Percentiles rank a stretch among this genome's conserved stretches.
Evolutionary conservation across 2,329 filamentous ascomycete genomes (phyloP).

Genomic region (Scedosporium minutisporum): DNA sequence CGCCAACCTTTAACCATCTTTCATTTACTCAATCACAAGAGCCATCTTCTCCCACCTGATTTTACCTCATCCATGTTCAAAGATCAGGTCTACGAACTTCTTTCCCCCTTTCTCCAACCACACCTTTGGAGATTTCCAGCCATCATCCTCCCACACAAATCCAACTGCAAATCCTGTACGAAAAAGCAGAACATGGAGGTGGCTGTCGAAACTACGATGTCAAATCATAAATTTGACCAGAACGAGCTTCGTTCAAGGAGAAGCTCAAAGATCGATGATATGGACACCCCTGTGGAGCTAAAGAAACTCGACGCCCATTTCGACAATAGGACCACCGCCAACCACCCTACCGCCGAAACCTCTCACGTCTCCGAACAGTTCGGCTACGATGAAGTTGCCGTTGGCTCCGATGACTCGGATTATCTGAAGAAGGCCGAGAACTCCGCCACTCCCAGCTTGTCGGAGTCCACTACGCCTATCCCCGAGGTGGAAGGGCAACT

Average conservation of each 20-base stretch:
- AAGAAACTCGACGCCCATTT: background rate
- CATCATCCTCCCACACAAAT: background rate
- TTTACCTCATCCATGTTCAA: background rate
- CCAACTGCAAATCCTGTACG: background rate
- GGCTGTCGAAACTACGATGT: background rate
- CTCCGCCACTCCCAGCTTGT: background rate
- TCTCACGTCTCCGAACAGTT: background rate
- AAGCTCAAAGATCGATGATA: background rate
- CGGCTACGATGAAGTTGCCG: background rate
- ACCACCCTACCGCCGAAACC: background rate
- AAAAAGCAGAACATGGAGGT: background rate
- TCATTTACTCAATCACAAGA: background rate
- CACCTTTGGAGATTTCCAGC: background rate
- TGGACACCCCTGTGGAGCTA: background rate
- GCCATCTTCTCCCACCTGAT: background rate
- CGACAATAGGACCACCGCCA: background rate
- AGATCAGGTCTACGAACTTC: background rate
- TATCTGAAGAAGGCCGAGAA: background rate
- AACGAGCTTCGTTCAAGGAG: background rate
- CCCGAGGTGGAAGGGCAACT: constrained; percentile 29
- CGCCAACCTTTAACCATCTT: background rate
- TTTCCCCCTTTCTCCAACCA: background rate
- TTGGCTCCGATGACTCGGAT: background rate
- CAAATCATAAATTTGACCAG: background rate
- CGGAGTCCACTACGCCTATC: background rate